Percentiles rank a stretch among this genome's conserved stretches.
Conservation (phyloP, 495 filamentous ascomycete genomes). For the Beverwykella pulmonaria region DNA sequence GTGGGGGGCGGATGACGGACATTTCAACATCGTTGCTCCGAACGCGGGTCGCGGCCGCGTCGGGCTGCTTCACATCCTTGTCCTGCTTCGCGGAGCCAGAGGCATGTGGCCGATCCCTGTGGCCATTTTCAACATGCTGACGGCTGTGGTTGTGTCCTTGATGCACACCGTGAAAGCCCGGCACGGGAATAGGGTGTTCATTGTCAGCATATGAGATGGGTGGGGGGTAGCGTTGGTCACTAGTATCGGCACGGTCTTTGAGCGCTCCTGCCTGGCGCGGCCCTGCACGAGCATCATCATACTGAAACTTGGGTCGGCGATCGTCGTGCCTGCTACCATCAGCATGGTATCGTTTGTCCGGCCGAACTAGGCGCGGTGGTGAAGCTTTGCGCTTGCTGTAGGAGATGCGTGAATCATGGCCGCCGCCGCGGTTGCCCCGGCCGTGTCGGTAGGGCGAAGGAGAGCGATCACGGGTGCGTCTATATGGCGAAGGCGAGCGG, state of each 20-base stretch:
- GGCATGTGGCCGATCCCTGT: neutral
- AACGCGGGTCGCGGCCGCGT: neutral
- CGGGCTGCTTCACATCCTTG: neutral
- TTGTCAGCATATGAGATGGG: slow-evolving; percentile 45
- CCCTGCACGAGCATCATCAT: slow-evolving; percentile 58
- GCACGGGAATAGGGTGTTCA: slow-evolving; percentile 33
- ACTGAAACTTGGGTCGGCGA: slow-evolving; percentile 62
- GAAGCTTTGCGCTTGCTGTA: slow-evolving; percentile 57
- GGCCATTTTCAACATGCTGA: neutral
- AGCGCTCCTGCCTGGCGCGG: neutral
- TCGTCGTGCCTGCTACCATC: slow-evolving; percentile 50
- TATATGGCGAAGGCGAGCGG: slow-evolving; percentile 14
- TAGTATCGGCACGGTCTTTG: slow-evolving; percentile 34
- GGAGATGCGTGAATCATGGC: slow-evolving; percentile 61
- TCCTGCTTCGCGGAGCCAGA: neutral
- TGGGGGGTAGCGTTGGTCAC: slow-evolving; percentile 37
- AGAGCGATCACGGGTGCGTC: slow-evolving; percentile 49
- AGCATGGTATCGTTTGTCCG: slow-evolving; percentile 15
- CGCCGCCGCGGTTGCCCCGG: slow-evolving; percentile 58
- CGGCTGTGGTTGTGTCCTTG: neutral
- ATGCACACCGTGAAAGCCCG: neutral
- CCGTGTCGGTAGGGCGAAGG: slow-evolving; percentile 45
- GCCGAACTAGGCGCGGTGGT: slow-evolving; percentile 3
- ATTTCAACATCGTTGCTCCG: neutral
- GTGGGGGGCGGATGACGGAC: neutral